Evolutionary conservation across 176 grass and related monocot genomes (phyloP), one percentile per base, ranked within the genome.

Genomic region (Rhynchospora breviuscula): DNA sequence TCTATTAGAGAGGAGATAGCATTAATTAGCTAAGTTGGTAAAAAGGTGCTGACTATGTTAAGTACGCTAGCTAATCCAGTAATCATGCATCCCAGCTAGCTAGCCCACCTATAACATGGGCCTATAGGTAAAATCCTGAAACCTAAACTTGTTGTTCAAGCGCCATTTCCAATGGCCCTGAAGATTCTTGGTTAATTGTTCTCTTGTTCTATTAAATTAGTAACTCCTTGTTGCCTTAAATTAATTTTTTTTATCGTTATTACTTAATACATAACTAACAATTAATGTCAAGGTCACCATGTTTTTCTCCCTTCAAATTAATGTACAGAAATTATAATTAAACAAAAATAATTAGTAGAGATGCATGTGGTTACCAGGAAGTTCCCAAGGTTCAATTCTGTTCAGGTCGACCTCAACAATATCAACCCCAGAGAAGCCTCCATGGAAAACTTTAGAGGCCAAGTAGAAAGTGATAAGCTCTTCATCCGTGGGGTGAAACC

Each of bases 401-500:
- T 99, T 99, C 3, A 99, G 91, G 73, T 99, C 96, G 40, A 99
- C 96, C 84, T 99, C 96, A 0, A 87, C 91, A 71, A 99, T 92
- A 58, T 92, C 88, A 4, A 95, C 65, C 57, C 91, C 93, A 72
- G 88, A 98, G 86, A 92, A 91, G 2, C 88, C 91, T 72, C 96
- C 96, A 81, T 99, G 89, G 80, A 95, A 95, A 64, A 99, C 93
- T 89, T 99, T 99, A 52, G 93, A 85, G 0, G 89, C 93, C 1
- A 99, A 86, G 88, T 99, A 99, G 87, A 95, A 99, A 75, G 93
- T 99, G 7, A 95, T 84, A 5, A 99, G 93, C 70, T 99, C 96
- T 85, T 99, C 96, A 69, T 99, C 96, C 17, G 96, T 99, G 1
- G 96, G 96, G 85, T 99, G 93, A 84, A 99, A 99, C 57, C 96